A percentile compares a stretch with the other conserved stretches of the same genome.
phyloP scores from a whole-genome alignment of 2,329 filamentous ascomycete species.

The Calonectria crousiana region DNA sequence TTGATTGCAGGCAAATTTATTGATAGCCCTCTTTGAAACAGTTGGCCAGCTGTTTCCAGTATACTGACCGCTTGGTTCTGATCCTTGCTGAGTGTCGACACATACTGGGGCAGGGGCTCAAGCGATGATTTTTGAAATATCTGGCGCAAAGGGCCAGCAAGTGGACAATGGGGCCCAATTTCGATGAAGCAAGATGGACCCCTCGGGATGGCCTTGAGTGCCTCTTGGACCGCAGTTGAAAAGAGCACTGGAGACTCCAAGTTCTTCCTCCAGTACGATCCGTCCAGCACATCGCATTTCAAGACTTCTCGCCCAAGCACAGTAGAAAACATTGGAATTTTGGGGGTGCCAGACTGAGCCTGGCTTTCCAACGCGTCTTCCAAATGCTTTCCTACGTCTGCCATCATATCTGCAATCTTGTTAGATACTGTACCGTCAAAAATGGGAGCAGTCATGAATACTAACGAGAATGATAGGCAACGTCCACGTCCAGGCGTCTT shows the following conservation, averaged over 20 bases:
- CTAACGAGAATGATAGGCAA: slow-evolving; percentile 53
- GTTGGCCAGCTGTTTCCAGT: not conserved
- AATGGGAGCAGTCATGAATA: not conserved
- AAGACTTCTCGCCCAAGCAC: not conserved
- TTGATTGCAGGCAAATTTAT: not conserved
- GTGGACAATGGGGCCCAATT: slow-evolving; percentile 37
- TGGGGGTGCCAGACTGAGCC: not conserved
- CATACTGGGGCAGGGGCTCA: slow-evolving; percentile 48
- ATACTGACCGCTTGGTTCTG: not conserved
- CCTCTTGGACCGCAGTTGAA: not conserved
- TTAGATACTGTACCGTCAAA: not conserved
- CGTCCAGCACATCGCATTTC: not conserved
- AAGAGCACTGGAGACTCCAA: not conserved
- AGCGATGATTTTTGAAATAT: slow-evolving; percentile 46
- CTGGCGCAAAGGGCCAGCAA: slow-evolving; percentile 36
- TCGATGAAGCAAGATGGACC: slow-evolving; percentile 30
- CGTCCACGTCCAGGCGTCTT: slow-evolving; percentile 48
- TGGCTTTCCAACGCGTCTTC: not conserved
- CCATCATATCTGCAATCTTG: not conserved
- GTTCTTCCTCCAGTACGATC: not conserved
- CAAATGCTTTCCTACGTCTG: not conserved
- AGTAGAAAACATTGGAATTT: not conserved
- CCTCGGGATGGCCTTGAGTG: not conserved
- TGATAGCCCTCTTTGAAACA: not conserved
- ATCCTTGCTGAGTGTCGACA: not conserved